These are phyloP conservation scores for Fusarium newnesense DNA, from an alignment of 2,329 filamentous ascomycete genomes.

Conservation along the genomic window DNA sequence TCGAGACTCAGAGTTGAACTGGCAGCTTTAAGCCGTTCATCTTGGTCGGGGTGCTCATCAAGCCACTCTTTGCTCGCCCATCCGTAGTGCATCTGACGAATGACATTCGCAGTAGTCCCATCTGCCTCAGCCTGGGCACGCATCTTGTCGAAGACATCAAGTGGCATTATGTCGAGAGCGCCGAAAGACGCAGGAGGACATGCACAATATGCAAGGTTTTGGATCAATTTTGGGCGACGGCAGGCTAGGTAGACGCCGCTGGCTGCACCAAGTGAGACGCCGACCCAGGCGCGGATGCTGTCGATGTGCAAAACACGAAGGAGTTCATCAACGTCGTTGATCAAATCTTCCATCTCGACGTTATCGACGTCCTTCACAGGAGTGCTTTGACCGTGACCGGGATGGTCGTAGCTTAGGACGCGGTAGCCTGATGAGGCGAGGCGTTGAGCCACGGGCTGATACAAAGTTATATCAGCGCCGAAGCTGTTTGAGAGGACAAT, in stretches of 20 bases:
- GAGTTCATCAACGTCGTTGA: neutral
- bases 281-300: neutral
- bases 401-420: constrained; percentile 10
- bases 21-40: neutral
- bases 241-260: neutral
- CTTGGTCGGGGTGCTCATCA: neutral
- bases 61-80: constrained; percentile 19
- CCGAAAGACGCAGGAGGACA: neutral
- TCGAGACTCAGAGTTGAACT: constrained; percentile 1
- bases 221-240: neutral
- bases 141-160: neutral
- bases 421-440: neutral
- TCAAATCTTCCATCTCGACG: neutral
- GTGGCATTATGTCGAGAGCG: neutral
- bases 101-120: neutral
- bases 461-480: neutral
- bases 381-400: neutral
- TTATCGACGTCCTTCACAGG: neutral
- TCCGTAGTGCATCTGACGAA: constrained; percentile 8
- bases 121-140: neutral
- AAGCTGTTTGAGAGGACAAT: too few species aligned
- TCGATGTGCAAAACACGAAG: neutral
- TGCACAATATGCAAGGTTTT: neutral
- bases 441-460: neutral
- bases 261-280: constrained; percentile 7